Evolutionary conservation across 495 filamentous ascomycete species (phyloP), one percentile per base, ranked within the genome.

Genomic region (Talaromyces borbonicus): DNA sequence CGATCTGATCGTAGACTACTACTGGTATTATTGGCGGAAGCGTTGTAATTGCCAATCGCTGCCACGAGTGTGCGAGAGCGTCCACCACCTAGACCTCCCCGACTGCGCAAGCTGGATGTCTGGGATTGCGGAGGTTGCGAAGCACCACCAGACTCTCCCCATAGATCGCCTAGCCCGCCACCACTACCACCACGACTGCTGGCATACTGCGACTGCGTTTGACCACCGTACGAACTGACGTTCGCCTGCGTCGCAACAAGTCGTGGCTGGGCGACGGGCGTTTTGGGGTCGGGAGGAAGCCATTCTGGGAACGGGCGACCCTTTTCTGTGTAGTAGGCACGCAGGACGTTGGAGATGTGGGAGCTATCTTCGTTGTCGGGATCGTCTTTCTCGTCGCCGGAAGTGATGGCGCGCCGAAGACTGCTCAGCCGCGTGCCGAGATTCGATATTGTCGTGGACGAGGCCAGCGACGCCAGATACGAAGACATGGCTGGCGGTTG

Each of bases 341-440:
- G 84, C n/a, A 98, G 80, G 11, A 94, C 90, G 58, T 90, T 84
- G 66, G 86, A 90, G 58, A 98, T 81, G 67, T 95, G 88, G 1
- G 88, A 90, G 69, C 92, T 84, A 66, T 95, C 89, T 67, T 93
- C 88, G 47, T 87, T 92, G 56, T 96, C 90, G 50, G 73, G 70
- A 54, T 74, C 69, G 55, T 73, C 69, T 22, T 85, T 85, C 67
- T 95, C 90, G 47, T 80, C 74, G 60, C 93, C 90, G 56, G 80
- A 74, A 46, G 89, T 81, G 60, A 92, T 81, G 24, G 79, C 81
- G 27, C 82, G 79, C 48, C 87, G 85, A 51, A 95, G 75, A 52
- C 82, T 83, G 60, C 75, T 83, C 62, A 93, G 86, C 51, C 82
- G 79, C 26, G 81, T 81, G 45, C 86, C 84, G 8, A 88, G 82